Percentiles rank a stretch among this genome's conserved stretches.
phyloP scores from a whole-genome alignment of 257 asterid species.

The Solanum peruvianum region DNA sequence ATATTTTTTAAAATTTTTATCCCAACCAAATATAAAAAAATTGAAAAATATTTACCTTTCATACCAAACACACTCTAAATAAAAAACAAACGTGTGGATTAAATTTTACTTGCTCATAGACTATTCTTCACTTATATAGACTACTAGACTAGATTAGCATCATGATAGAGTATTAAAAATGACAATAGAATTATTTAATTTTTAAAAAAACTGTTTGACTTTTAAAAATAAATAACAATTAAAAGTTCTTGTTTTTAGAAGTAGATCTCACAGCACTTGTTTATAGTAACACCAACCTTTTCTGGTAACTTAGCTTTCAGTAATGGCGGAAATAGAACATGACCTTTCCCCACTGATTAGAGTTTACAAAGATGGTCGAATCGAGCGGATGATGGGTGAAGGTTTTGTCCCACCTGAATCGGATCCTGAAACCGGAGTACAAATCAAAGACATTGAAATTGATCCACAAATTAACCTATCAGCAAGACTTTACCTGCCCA shows the following conservation, averaged over 20 bases:
- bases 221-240: no score
- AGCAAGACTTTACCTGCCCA: slow-evolving; percentile 41
- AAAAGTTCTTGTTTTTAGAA: background rate
- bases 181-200: no score
- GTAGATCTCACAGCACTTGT: background rate
- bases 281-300: background rate
- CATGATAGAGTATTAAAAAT: no score
- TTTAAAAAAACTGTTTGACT: background rate
- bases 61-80: no score
- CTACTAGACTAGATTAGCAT: no score
- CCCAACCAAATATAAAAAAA: no score
- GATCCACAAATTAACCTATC: slow-evolving; percentile 11
- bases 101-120: no score
- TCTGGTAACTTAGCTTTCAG: background rate
- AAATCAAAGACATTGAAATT: slow-evolving; percentile 35
- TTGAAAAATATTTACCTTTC: no score
- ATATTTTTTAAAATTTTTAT: no score
- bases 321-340: slow-evolving; percentile 18
- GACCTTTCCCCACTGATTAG: slow-evolving; percentile 30
- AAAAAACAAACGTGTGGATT: no score
- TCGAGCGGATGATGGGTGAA: slow-evolving; percentile 13
- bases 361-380: slow-evolving; percentile 30
- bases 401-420: slow-evolving; percentile 12
- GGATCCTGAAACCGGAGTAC: slow-evolving; percentile 35
- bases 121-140: no score